A percentile compares a stretch with the other conserved stretches of the same genome.
Evolutionary conservation across 129 eudicot species (phyloP).

Genomic region (Flaveria linearis): DNA sequence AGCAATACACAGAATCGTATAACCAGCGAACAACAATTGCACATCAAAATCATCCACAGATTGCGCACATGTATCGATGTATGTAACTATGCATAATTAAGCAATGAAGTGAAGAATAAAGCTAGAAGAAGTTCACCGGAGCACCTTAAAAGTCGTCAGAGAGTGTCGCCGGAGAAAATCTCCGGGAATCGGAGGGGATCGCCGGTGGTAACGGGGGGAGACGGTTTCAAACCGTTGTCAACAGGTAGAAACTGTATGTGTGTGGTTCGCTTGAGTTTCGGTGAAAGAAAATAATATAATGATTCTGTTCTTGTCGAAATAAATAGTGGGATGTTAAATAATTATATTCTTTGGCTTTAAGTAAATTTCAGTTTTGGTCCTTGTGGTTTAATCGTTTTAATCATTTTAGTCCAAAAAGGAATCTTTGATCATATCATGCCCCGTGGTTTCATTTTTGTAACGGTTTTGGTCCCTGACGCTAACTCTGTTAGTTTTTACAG

Average conservation of each 20-base stretch:
- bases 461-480: no score
- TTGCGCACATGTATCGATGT: not conserved
- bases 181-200: slow-evolving; percentile 6
- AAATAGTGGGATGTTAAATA: not conserved
- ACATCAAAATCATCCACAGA: not conserved
- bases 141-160: slow-evolving; percentile 7
- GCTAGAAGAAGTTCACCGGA: not conserved
- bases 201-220: slow-evolving; percentile 18
- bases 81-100: not conserved
- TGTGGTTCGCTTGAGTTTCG: not conserved
- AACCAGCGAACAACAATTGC: not conserved
- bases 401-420: no score
- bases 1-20: not conserved
- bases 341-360: no score
- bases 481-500: no score
- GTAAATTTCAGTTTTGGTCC: no score
- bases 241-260: not conserved
- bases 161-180: slow-evolving; percentile 10
- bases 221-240: slow-evolving; percentile 4
- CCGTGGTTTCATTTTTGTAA: no score
- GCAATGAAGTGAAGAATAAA: not conserved
- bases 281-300: not conserved
- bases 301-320: not conserved
- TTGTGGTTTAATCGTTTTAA: no score
- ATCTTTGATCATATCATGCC: no score